These are phyloP conservation scores for Hordeum vulgare DNA, from an alignment of 176 grass and related monocot genomes.

Conservation along the genomic window MorexV3_pseudomolecules_assembly NC_058524.1:142602304-142602803, in stretches of 20 bases:
- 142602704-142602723: background rate
- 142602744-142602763: slow-evolving; percentile 98
- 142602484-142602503: background rate
- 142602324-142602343: slow-evolving; percentile 58
- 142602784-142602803: slow-evolving; percentile 72
- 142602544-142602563: slow-evolving; percentile 62
- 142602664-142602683: background rate
- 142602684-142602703: background rate
- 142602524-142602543: slow-evolving; percentile 45
- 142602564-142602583: slow-evolving; percentile 54
- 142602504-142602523: background rate
- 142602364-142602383: slow-evolving; percentile 63
- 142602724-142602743: slow-evolving; percentile 55
- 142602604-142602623: slow-evolving; percentile 95
- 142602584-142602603: slow-evolving; percentile 76
- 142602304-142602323: background rate
- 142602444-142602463: background rate
- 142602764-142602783: slow-evolving; percentile 93
- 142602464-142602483: too few relatives aligned
- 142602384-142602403: slow-evolving; percentile 72
- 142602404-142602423: slow-evolving; percentile 81
- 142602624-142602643: slow-evolving; percentile 84
- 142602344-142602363: slow-evolving; percentile 71
- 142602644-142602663: slow-evolving; percentile 67
- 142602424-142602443: slow-evolving; percentile 66